phyloP scores from a whole-genome alignment of 495 filamentous ascomycete species.

The Monascus purpureus region DNA sequence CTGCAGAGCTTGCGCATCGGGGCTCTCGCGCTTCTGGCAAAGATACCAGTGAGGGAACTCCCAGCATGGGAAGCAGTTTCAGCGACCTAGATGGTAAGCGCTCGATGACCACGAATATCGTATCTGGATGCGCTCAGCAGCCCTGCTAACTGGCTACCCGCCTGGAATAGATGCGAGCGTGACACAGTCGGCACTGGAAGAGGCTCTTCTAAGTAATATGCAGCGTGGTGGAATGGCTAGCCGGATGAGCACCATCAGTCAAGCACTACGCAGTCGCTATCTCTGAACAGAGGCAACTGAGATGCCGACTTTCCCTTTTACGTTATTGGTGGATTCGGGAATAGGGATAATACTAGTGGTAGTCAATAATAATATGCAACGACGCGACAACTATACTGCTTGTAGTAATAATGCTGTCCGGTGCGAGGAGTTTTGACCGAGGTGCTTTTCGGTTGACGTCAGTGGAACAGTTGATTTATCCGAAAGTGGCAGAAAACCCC shows the following conservation, averaged over 20 bases:
- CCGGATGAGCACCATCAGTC: constrained; percentile 74
- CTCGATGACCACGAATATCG: background rate
- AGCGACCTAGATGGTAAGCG: constrained; percentile 83
- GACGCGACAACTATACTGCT: too few species aligned
- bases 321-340: too few species aligned
- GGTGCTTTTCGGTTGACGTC: too few species aligned
- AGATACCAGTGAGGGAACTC: constrained; percentile 72
- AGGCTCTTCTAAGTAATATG: constrained; percentile 86
- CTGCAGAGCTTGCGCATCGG: constrained; percentile 40
- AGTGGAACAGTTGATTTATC: too few species aligned
- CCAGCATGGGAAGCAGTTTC: constrained; percentile 96
- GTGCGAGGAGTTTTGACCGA: too few species aligned
- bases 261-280: constrained; percentile 42
- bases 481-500: too few species aligned
- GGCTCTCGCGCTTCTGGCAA: constrained; percentile 42
- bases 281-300: constrained; percentile 10
- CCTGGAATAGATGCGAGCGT: constrained; percentile 91
- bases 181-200: constrained; percentile 86
- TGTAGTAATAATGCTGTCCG: too few species aligned
- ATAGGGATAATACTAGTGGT: too few species aligned
- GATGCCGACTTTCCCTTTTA: too few species aligned
- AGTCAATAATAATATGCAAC: too few species aligned
- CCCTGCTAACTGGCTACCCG: too few species aligned
- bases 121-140: too few species aligned
- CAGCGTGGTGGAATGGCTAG: constrained; percentile 72